Evolutionary conservation across 106 monocot species (phyloP).

Genomic region (Acorus calamus): DNA sequence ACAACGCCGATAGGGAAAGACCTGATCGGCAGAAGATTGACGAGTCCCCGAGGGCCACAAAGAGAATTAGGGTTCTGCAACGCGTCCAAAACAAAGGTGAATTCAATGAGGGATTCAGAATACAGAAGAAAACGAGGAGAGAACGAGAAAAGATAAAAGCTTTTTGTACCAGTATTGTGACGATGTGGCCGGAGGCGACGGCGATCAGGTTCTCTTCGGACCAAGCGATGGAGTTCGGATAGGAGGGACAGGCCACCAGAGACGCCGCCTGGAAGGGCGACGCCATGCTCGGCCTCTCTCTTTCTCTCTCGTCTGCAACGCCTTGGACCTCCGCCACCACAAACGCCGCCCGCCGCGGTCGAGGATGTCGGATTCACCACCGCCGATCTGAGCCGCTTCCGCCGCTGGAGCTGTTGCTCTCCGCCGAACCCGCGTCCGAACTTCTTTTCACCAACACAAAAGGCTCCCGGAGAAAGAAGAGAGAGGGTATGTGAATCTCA

Average conservation of each 20-base stretch:
- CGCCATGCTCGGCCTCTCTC: conserved; percentile 7
- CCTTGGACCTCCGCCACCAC: too few relatives aligned
- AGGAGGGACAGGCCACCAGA: conserved; percentile 58
- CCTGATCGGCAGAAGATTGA: conserved; percentile 41
- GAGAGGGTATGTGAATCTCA: too few relatives aligned
- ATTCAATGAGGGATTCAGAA: not conserved
- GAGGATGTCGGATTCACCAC: too few relatives aligned
- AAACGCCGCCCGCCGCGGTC: too few relatives aligned
- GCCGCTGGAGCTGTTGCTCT: too few relatives aligned
- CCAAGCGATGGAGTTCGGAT: conserved; percentile 78
- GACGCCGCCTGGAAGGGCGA: conserved; percentile 34
- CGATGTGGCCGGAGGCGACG: conserved; percentile 58
- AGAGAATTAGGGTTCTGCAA: conserved; percentile 66
- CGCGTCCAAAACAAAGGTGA: not conserved
- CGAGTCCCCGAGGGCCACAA: conserved; percentile 48
- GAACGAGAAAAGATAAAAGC: not conserved
- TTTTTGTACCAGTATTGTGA: conserved; percentile 71
- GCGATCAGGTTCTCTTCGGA: conserved; percentile 88
- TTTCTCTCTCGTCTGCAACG: too few relatives aligned
- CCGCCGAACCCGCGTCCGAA: too few relatives aligned
- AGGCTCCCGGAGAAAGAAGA: too few relatives aligned
- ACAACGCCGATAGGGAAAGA: conserved; percentile 56
- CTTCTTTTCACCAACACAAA: too few relatives aligned
- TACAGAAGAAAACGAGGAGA: not conserved
- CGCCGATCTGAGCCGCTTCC: too few relatives aligned